Base-by-base conservation (phyloP, 2,329 filamentous ascomycete genomes). In the Arachnopeziza araneosa region DNA sequence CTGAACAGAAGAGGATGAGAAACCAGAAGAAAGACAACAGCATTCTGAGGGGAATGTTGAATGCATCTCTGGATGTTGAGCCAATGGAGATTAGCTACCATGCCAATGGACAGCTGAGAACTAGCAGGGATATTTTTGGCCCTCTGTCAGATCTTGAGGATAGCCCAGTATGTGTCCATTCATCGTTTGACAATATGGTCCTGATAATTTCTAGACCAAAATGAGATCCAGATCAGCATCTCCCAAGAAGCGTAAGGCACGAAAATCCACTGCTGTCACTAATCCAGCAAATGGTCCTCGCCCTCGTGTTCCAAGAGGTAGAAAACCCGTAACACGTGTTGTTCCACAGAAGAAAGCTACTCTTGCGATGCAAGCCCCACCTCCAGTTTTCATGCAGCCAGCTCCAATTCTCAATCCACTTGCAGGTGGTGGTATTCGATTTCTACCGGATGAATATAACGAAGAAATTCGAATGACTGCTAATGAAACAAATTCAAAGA, bases 21-120 rank as follows among this genome's bases (percentile, higher is more conserved):
- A 93, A 93, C 70, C 90, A 93, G 74, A 85, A 88, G 68, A 93
- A 93, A 72, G 84, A 87, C 57, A 80, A 78, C n/a, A 86, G 84
- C 0, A 85, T 91, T n/a, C 76, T 91, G 23, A 78, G 83, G 58
- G 82, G 83, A 60, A 85, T 93, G 73, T 80, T 86, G 66, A 73
- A 80, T 56, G 84, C 83, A 21, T 91, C 89, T 0, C 78, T 81
- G 64, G 78, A 80, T 1, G 83, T 91, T 36, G 80, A 83, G 59
- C 82, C 86, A 9, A 83, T 75, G 0, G 89, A 92, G 74, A 76
- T 83, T 23, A 83, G 91, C 54, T 88, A 87, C 75, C 78, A 80
- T 36, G 69, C 77, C 1, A 75, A 79, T 44, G 76, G 83, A 21
- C 74, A 80, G 52, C 71, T 83, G 12, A 77, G 81, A 67, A 77